Evolutionary conservation across 2,329 filamentous ascomycete genomes (phyloP).

Genomic region (Lasiodiplodia sp.): DNA sequence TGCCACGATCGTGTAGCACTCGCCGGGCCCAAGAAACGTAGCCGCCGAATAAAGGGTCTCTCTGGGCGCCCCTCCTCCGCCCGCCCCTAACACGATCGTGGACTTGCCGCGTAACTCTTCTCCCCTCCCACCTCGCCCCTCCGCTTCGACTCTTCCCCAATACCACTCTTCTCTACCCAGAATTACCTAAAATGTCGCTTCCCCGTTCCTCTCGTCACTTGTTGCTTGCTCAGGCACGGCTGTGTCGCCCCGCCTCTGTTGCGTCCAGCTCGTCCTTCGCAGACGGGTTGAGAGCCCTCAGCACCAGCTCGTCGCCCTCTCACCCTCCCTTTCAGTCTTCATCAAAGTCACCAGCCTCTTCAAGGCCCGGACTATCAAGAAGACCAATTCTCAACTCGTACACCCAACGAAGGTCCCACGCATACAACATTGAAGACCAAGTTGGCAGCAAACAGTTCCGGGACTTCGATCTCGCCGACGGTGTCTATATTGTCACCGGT

Average conservation of each 20-base stretch:
- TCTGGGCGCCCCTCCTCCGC: neutral
- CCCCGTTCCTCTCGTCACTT: neutral
- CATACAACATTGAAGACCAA: constrained; percentile 16
- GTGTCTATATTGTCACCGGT: constrained; percentile 61
- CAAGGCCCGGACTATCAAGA: neutral
- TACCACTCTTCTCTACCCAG: neutral
- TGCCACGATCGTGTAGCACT: constrained; percentile 14
- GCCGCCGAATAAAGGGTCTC: constrained; percentile 7
- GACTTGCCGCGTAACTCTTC: neutral
- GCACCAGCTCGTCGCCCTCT: neutral
- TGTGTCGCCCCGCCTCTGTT: neutral
- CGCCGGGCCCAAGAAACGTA: neutral
- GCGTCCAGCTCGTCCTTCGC: neutral
- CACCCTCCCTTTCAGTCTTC: neutral
- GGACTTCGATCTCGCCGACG: constrained; percentile 41
- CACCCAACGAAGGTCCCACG: neutral
- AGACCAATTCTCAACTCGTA: neutral
- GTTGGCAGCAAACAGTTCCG: constrained; percentile 27
- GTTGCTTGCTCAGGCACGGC: neutral
- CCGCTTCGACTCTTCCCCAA: neutral
- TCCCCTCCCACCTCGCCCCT: neutral
- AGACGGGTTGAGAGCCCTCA: neutral
- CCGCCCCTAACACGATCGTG: neutral
- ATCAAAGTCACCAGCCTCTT: neutral
- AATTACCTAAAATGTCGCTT: neutral